Evolutionary conservation across 495 filamentous ascomycete species (phyloP), one percentile per base, ranked within the genome.

Genomic region (Hypoxylon perforatum): DNA sequence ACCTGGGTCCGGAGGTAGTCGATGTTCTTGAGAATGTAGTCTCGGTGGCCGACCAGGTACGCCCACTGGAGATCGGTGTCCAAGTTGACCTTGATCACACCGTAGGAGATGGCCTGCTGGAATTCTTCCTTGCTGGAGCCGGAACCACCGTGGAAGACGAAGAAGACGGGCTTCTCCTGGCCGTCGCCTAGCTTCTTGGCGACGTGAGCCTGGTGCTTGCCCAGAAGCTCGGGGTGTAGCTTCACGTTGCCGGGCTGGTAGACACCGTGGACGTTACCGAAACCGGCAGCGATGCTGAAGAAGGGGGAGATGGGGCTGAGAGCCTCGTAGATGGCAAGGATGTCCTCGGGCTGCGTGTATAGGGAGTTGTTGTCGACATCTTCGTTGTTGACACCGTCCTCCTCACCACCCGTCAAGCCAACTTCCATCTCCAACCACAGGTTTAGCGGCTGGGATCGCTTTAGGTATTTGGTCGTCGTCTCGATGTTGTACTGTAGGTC

Each of bases 351-450:
- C 80, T 98, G 95, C 41, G 95, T 98, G 88, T 98, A 98, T 52
- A 98, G 88, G 60, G 92, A 88, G 82, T 90, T 91, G 86, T 98
- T 98, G 86, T 98, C 95, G 54, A 97, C 91, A 63, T 83, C 84
- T 73, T 90, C 86, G 79, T 92, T 93, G 83, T 97, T 90, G 49
- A 92, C 90, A 78, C 94, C 93, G 65, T 97, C 95, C 77, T 97
- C 94, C 83, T 97, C 93, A 77, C 94, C 94, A 81, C 94, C 93
- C 68, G 92, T 95, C 77, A 95, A 93, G 73, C 92, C 94, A 70
- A 96, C 94, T 81, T 94, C 92, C 95, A 98, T 99, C 86, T 99
- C 95, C 55, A 99, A 86, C 92, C 92, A 99, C 78, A 97, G 92
- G 84, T 96, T 97, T 92, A 97, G 91, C 56, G 93, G 92, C 38